These are phyloP conservation scores for Trypanosoma caninum DNA, from an alignment of 208 protist genomes.

Conservation along the genomic window DNA sequence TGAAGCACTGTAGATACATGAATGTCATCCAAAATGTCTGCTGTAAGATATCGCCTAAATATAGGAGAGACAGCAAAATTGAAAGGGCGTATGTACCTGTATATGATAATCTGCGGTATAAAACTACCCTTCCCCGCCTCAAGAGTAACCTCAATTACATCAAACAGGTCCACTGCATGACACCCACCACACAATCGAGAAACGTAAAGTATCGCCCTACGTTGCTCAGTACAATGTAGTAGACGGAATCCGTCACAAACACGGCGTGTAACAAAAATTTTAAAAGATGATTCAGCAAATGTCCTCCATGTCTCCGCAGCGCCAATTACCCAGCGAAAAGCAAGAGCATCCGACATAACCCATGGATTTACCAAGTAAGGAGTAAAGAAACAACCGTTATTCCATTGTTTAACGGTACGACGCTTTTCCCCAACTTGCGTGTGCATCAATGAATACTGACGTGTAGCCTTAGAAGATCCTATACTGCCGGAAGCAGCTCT, in stretches of 20 bases:
- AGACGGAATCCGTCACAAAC: conserved; percentile 47
- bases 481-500: background rate
- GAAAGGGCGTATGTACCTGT: conserved; percentile 18
- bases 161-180: conserved; percentile 37
- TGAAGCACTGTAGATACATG: conserved; percentile 65
- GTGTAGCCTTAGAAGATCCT: background rate
- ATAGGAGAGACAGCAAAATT: conserved; percentile 2
- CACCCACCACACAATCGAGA: conserved; percentile 14
- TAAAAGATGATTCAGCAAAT: conserved; percentile 45
- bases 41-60: conserved; percentile 1
- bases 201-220: conserved; percentile 41
- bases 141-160: conserved; percentile 35
- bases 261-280: conserved; percentile 53
- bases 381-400: conserved; percentile 15
- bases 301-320: conserved; percentile 33
- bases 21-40: conserved; percentile 42
- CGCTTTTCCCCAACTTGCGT: background rate
- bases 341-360: conserved; percentile 41
- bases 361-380: conserved; percentile 42
- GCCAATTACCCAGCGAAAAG: conserved; percentile 54
- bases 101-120: conserved; percentile 8
- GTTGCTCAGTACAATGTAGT: conserved; percentile 38
- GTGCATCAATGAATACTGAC: background rate
- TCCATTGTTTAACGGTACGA: conserved; percentile 13
- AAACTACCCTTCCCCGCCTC: background rate